Evolutionary conservation across 192 early-diverging fungal genomes (phyloP), one percentile per base, ranked within the genome.

Genomic region (Coemansia interrupta): DNA sequence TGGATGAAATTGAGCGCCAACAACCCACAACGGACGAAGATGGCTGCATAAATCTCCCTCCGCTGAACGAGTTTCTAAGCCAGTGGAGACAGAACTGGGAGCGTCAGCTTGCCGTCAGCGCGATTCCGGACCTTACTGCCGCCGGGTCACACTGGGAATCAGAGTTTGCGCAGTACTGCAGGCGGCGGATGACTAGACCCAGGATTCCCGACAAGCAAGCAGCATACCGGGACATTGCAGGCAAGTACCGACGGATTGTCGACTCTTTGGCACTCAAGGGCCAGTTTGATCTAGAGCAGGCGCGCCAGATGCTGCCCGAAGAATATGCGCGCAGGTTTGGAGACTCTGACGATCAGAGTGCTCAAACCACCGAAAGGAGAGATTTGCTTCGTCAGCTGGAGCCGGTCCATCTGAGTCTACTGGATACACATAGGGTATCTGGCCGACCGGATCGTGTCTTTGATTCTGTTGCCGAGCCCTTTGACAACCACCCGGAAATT

Each of bases 1-100:
- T 78, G 50, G 74, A 78, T 41, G 74, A 78, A 55, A 60, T 78
- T 18, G 74, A 78, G 58, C 74, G 74, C 14, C 24, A 23, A 28
- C 51, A 0, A 5, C n/a, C 30, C 32, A 32, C 32, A 3, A 28
- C 5, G 4, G 47, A 51, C 2, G 54, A 12, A 20, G 6, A 43
- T 19, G 57, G 61, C 20, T 5, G 2, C n/a, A 40, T 45, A 4
- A 55, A 62, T 22, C 54, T 72, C 14, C 74, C 74, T 20, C 56
- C 68, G 8, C 44, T 78, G 43, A 26, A 22, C 11, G 61, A 57
- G 17, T 78, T 78, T 55, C 41, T 78, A 18, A 55, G 42, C 2
- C 47, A 61, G 22, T 78, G 74, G 74, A 61, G 74, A 6, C 14
- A 30, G 0, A 54, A 58, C 59, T 78, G 74, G 74, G 51, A 58